phyloP scores from a whole-genome alignment of 2,329 filamentous ascomycete genomes.

The Fusarium penzigii region DNA sequence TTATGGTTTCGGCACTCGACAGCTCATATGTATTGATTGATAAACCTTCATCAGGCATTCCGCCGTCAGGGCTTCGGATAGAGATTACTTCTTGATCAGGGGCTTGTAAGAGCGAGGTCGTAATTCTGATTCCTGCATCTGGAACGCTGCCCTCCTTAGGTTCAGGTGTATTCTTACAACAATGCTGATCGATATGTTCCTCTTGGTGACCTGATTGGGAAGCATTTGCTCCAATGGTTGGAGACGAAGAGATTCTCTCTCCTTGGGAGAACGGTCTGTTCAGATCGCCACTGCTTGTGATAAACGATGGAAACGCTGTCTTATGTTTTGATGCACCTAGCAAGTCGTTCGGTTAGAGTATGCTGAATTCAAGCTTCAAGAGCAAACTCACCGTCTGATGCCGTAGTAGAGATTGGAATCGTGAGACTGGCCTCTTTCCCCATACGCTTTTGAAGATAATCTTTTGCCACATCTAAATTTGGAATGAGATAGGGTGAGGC shows the following conservation, averaged over 20 bases:
- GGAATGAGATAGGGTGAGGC: neutral
- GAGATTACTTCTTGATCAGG: neutral
- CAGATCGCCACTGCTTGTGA: neutral
- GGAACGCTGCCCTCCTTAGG: neutral
- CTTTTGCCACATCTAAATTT: neutral
- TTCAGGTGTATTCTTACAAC: neutral
- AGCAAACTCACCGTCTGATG: conserved; percentile 1
- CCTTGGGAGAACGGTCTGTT: neutral
- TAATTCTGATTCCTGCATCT: neutral
- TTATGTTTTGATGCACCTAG: neutral
- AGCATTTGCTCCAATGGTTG: neutral
- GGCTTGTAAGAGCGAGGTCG: neutral
- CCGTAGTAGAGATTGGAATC: neutral
- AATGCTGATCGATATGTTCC: neutral
- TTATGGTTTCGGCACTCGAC: neutral
- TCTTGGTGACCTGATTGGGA: neutral
- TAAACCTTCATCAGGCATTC: conserved; percentile 1
- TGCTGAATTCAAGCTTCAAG: neutral
- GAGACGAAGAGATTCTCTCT: neutral
- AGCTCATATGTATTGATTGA: neutral
- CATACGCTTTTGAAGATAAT: conserved; percentile 2
- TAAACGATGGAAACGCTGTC: neutral
- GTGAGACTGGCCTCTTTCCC: neutral
- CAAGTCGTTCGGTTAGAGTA: neutral
- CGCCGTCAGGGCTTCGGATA: neutral